Evolutionary conservation across 257 asterid genomes (phyloP).

Genomic region (Solanum chmielewskii): DNA sequence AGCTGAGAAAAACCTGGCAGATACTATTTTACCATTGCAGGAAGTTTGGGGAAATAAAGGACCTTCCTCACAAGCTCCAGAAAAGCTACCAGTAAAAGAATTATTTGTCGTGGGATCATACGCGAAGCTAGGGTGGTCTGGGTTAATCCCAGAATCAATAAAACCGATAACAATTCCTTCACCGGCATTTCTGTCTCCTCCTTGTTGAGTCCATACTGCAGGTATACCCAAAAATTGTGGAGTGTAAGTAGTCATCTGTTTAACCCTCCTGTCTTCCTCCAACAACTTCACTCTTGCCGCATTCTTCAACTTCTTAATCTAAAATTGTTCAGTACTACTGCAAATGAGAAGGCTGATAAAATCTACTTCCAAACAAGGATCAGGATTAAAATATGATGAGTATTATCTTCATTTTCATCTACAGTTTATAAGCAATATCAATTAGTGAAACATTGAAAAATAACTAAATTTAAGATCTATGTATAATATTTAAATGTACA

Average conservation of each 20-base stretch:
- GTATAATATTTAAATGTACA: too few relatives aligned
- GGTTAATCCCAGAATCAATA: slow-evolving; percentile 75
- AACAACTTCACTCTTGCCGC: slow-evolving; percentile 45
- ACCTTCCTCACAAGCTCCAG: slow-evolving; percentile 63
- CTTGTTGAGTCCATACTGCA: slow-evolving; percentile 56
- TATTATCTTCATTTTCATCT: too few relatives aligned
- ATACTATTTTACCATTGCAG: slow-evolving; percentile 73
- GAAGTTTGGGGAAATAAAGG: slow-evolving; percentile 54
- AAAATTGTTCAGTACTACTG: background rate
- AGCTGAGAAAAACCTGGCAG: slow-evolving; percentile 69
- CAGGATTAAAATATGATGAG: background rate
- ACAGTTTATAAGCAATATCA: background rate
- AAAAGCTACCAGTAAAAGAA: slow-evolving; percentile 22
- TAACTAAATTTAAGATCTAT: background rate
- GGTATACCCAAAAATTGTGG: slow-evolving; percentile 60
- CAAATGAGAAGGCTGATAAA: background rate
- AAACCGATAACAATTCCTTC: slow-evolving; percentile 87
- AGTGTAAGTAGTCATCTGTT: slow-evolving; percentile 58
- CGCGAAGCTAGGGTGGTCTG: slow-evolving; percentile 64
- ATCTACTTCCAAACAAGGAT: background rate
- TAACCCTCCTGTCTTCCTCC: slow-evolving; percentile 61
- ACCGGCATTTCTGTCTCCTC: slow-evolving; percentile 57
- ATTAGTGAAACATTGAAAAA: background rate
- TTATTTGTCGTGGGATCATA: slow-evolving; percentile 26
- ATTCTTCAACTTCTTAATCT: slow-evolving; percentile 42